A percentile compares a stretch with the other conserved stretches of the same genome.
phyloP scores from a whole-genome alignment of 1,139 yeast species.

The Pichia cactophila region DNA sequence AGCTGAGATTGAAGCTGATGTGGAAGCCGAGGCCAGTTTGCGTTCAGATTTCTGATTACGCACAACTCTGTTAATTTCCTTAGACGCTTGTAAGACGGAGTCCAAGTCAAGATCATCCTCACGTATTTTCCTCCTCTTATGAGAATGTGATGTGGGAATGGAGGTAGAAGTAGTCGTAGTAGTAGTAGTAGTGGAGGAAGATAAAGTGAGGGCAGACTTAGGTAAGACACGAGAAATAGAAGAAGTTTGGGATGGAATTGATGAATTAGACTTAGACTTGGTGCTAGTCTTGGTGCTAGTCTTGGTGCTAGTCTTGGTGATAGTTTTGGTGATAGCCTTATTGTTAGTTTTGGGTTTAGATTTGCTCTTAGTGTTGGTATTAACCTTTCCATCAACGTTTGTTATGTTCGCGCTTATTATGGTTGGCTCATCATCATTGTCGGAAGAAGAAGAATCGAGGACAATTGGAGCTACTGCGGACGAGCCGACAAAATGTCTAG shows the following conservation, averaged over 20 bases:
- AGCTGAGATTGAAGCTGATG: background rate
- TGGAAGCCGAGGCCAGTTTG: background rate
- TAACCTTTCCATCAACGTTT: too few relatives aligned
- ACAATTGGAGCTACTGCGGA: slow-evolving; percentile 10
- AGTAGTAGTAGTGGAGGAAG: too few relatives aligned
- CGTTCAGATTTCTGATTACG: background rate
- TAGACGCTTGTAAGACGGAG: background rate
- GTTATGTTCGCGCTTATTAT: too few relatives aligned
- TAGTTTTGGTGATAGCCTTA: too few relatives aligned
- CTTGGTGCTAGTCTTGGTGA: too few relatives aligned
- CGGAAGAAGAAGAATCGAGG: slow-evolving; percentile 7
- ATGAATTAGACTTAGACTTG: too few relatives aligned
- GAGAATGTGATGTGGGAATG: background rate
- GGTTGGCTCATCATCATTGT: background rate
- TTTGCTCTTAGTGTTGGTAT: too few relatives aligned
- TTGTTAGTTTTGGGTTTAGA: too few relatives aligned
- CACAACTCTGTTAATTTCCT: background rate
- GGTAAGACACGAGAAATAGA: background rate
- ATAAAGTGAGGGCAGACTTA: too few relatives aligned
- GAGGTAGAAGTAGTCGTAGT: too few relatives aligned
- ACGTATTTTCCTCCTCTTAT: background rate
- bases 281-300: too few relatives aligned
- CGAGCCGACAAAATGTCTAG: slow-evolving; percentile 10
- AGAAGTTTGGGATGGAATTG: background rate
- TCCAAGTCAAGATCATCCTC: background rate